Evolutionary conservation across 2,329 filamentous ascomycete species (phyloP), one percentile per base, ranked within the genome.

Genomic region (Sordariomycetes sp.): DNA sequence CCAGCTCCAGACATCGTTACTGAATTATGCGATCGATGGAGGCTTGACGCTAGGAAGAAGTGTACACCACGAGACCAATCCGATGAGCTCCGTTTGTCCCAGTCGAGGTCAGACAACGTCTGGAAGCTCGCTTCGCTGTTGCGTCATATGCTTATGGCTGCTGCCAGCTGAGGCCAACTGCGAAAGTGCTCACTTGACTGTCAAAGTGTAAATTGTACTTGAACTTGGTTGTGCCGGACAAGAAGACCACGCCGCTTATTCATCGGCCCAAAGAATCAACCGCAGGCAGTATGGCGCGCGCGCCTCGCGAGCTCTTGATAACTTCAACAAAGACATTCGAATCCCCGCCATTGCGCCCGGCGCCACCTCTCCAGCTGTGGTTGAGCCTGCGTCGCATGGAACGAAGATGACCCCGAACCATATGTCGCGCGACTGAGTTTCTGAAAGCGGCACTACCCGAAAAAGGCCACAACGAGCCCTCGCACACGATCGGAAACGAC

Each of bases 1-100:
- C 66, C 68, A 61, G 72, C 71, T 60, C 72, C 72, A 57, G 72
- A 74, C 72, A 74, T 74, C 24, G 58, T 65, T 24, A 61, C 57
- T 16, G 22, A 7, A 16, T n/a, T 55, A 18, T 25, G 32, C 10
- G 22, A 18, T 46, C 18, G 16, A n/a, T 50, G 20, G n/a, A 11
- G 20, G 46, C n/a, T 50, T 20, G 46, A 24, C 20, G 46, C 46
- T 50, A 20, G 20, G 20, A 20, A 22, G 11, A 50, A 50, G 7
- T 6, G 8, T 32, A 50, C 46, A 24, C 11, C 46, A 24, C 20
- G 46, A 24, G 22, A 6, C 20, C 20, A 24, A n/a, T 50, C 22
- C 46, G 22, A 24, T 20, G n/a, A 50, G n/a, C 20, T 50, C 22
- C 20, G 46, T 50, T 20, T 22, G 20, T 22, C 46, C 22, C 5